Conservation (phyloP, 1,139 yeast species). For the Kodamaea suecica region DNA sequence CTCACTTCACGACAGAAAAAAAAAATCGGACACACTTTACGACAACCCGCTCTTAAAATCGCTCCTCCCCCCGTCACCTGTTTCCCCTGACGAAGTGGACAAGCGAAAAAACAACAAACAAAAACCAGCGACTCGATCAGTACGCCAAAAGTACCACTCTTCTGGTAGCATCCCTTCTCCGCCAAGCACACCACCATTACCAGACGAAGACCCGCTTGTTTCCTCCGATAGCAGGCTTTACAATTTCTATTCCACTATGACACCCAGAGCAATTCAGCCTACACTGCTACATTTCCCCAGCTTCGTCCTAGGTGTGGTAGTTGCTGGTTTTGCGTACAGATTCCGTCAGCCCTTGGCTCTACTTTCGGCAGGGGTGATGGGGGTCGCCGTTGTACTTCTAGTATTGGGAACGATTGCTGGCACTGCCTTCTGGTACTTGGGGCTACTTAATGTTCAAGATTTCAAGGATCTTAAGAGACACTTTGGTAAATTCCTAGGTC, state of each 20-base stretch:
- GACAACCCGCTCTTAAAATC: too few relatives aligned
- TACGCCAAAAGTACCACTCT: not conserved
- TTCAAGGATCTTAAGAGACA: conserved; percentile 13
- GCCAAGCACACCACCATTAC: conserved; percentile 1
- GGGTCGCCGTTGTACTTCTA: conserved; percentile 7
- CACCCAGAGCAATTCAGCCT: not conserved
- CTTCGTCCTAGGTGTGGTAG: conserved; percentile 28
- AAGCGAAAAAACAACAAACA: not conserved
- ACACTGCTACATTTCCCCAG: not conserved
- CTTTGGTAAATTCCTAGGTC: conserved; percentile 8
- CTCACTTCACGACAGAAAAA: too few relatives aligned
- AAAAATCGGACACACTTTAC: too few relatives aligned
- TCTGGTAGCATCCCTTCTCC: not conserved
- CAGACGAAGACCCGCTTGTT: not conserved
- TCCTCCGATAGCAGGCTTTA: not conserved
- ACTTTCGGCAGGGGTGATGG: conserved; percentile 5
- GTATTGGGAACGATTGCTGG: conserved; percentile 27
- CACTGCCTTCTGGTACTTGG: conserved; percentile 31
- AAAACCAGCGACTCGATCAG: not conserved
- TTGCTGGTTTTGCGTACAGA: conserved; percentile 21
- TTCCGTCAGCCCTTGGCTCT: conserved; percentile 9
- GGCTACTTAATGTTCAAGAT: conserved; percentile 26
- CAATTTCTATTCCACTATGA: not conserved
- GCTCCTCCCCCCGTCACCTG: not conserved
- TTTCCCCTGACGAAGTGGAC: not conserved